Conservation (phyloP, 1,139 yeast genomes). For the Debaryomyces sp. region DNA sequence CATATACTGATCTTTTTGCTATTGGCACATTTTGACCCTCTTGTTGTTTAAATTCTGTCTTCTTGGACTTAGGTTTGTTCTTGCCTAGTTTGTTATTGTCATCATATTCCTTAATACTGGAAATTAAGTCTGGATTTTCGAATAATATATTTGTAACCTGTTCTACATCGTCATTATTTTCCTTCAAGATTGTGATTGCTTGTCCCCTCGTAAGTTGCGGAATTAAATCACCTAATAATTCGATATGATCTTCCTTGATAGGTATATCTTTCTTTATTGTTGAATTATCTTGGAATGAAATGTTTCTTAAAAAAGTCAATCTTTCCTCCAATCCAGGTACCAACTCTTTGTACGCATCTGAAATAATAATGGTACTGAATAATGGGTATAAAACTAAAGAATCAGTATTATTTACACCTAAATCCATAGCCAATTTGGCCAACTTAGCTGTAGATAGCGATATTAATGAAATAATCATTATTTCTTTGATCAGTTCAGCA, state of each 20-base stretch:
- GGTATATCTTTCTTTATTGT: conserved; percentile 11
- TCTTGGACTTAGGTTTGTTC: conserved; percentile 3
- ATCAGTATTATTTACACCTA: conserved; percentile 46
- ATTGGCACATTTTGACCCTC: neutral
- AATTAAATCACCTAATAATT: conserved; percentile 55
- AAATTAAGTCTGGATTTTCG: conserved; percentile 56
- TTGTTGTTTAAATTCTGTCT: conserved; percentile 1
- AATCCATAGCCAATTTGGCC: conserved; percentile 40
- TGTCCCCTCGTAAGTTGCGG: conserved; percentile 54
- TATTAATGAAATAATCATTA: conserved; percentile 55
- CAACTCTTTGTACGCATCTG: conserved; percentile 43
- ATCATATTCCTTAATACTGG: conserved; percentile 18
- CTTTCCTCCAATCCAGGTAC: conserved; percentile 54
- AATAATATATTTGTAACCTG: conserved; percentile 58
- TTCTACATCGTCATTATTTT: conserved; percentile 58
- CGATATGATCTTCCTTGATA: conserved; percentile 42
- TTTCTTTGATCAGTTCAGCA: conserved; percentile 45
- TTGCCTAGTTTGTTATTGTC: conserved; percentile 14
- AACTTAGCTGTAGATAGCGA: conserved; percentile 51
- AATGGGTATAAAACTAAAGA: conserved; percentile 53
- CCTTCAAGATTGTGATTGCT: conserved; percentile 48
- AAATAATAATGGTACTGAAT: conserved; percentile 53
- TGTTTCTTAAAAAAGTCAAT: conserved; percentile 41
- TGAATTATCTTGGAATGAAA: conserved; percentile 13
- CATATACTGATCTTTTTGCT: conserved; percentile 26